These are phyloP conservation scores for Hydrangea macrophylla DNA, from an alignment of 148 eudicot genomes.

Conservation along the genomic window DNA sequence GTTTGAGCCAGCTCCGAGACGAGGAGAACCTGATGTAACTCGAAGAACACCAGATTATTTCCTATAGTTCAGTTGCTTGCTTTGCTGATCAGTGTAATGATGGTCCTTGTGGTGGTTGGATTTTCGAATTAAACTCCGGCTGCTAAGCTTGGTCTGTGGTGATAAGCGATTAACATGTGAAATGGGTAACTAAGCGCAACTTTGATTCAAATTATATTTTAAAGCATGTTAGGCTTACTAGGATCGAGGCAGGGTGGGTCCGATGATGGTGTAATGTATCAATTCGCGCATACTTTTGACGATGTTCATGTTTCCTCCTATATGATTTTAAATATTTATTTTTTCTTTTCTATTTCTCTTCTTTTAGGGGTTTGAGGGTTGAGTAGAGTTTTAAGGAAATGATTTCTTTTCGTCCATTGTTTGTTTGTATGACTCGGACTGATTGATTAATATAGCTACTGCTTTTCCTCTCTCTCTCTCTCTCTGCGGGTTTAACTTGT, in stretches of 20 bases:
- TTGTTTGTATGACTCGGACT: no score
- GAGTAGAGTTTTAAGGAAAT: no score
- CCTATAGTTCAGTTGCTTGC: constrained; percentile 32
- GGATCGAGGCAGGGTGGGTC: constrained; percentile 6
- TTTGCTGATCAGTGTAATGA: constrained; percentile 21
- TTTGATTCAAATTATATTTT: constrained; percentile 16
- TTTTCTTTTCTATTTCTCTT: neutral
- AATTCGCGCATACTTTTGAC: constrained; percentile 3
- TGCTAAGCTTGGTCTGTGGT: neutral
- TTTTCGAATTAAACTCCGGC: constrained; percentile 3
- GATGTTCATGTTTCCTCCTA: neutral
- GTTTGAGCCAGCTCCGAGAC: constrained; percentile 80
- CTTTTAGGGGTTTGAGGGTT: no score
- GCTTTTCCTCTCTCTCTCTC: no score
- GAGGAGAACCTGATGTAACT: constrained; percentile 78
- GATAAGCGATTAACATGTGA: constrained; percentile 10
- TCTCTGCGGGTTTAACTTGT: no score
- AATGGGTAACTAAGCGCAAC: constrained; percentile 6
- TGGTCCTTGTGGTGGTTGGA: constrained; percentile 7
- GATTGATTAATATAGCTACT: no score
- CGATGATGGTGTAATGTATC: constrained; percentile 22
- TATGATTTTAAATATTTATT: neutral
- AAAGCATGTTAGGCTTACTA: constrained; percentile 14
- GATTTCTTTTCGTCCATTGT: no score
- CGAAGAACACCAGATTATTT: constrained; percentile 77